Evolutionary conservation across 2,329 filamentous ascomycete species (phyloP), one percentile per base, ranked within the genome.

Genomic region (Colletotrichum paranaense): DNA sequence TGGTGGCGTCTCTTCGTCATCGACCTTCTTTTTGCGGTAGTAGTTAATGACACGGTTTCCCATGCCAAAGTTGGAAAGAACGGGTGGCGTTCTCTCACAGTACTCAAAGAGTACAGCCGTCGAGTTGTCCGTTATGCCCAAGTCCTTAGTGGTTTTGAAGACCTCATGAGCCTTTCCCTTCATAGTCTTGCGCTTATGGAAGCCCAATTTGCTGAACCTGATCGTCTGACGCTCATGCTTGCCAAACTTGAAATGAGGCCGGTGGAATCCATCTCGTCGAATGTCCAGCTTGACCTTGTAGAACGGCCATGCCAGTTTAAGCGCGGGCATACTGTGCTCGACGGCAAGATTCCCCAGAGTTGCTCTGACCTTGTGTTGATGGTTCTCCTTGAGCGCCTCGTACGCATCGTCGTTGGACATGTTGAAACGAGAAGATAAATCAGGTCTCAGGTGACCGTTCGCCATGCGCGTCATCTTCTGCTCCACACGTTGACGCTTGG

Each of bases 61-160:
- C 97, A 99, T 99, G 76, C 96, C 97, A 79, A 98, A 98, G 80
- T 97, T 98, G 56, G 96, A 98, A 74, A 99, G 86, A 73, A 97
- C 95, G 11, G 93, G 93, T 0, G 97, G 97, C 75, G 95, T 93
- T 79, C 98, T 95, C 82, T 99, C 97, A 9, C 95, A 97, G 81
- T 99, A 99, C 82, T 99, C 97, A 42, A 98, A 92, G 16, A 99
- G 89, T 5, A 98, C 89, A 24, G 95, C 92, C 55, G 92, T 93
- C 0, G 96, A 95, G 80, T 98, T 98, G 82, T 99, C 97, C 75
- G 91, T 93, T 77, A 98, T 86, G 30, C 94, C 95, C 22, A 99
- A 87, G 77, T 98, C 94, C 79, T 93, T 94, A 1, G 95, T 94
- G 26, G 90, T 90, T 32, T 90, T 89, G 82, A 95, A 99, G 0